A percentile compares a stretch with the other conserved stretches of the same genome.
phyloP scores from a whole-genome alignment of 1,284 basidiomycete species.

The Ceratobasidium sp. region DNA sequence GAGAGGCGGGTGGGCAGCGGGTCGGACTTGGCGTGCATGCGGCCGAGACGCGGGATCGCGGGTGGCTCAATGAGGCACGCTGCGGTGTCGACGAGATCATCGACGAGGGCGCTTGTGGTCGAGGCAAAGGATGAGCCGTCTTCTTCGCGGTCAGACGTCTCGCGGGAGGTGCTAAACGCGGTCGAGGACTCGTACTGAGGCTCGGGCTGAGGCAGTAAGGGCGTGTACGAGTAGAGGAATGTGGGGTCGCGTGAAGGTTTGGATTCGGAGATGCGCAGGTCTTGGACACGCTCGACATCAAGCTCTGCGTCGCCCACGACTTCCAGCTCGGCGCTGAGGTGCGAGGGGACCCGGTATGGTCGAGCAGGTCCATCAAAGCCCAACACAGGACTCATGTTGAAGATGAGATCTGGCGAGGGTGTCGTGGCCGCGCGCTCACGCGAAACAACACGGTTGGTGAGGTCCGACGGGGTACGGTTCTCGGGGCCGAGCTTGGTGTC shows the following conservation, averaged over 20 bases:
- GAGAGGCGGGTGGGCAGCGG: conserved; percentile 12
- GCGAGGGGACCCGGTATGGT: conserved; percentile 5
- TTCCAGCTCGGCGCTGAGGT: conserved; percentile 2
- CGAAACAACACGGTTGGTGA: not conserved
- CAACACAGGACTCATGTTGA: conserved; percentile 32
- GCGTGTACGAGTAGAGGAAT: conserved; percentile 6
- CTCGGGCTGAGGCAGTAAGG: not conserved
- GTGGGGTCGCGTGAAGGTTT: not conserved
- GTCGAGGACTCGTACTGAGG: not conserved
- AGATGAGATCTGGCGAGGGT: conserved; percentile 33
- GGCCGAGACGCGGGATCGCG: not conserved
- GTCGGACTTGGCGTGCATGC: conserved; percentile 22
- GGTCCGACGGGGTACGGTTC: conserved; percentile 15
- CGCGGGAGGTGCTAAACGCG: conserved; percentile 11
- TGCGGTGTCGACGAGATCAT: not conserved
- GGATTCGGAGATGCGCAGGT: not conserved
- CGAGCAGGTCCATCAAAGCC: not conserved
- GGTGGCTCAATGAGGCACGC: not conserved
- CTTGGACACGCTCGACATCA: conserved; percentile 38
- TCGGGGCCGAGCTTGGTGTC: not conserved
- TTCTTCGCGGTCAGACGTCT: conserved; percentile 1
- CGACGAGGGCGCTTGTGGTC: conserved; percentile 1
- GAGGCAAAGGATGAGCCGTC: not conserved
- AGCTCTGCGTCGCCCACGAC: conserved; percentile 37
- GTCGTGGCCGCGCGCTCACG: conserved; percentile 14